These are phyloP conservation scores for Exophiala oligosperma DNA, from an alignment of 2,329 filamentous ascomycete species.

Conservation along the genomic window DNA sequence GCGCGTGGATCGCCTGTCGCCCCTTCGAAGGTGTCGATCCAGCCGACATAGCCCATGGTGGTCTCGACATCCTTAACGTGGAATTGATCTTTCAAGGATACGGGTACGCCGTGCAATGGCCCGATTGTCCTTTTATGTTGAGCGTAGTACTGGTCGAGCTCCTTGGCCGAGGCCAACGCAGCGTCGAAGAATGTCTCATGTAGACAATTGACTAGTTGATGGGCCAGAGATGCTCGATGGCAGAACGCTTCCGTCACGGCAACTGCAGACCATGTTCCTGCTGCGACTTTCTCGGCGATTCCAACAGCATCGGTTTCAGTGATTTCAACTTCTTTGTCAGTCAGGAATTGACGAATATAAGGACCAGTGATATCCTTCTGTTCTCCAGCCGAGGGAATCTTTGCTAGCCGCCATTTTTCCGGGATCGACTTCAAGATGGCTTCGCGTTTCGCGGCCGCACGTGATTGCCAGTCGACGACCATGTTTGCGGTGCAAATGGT, in stretches of 20 bases:
- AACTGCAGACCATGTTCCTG: conserved; percentile 57
- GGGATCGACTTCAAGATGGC: conserved; percentile 57
- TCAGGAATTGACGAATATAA: conserved; percentile 59
- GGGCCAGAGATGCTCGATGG: conserved; percentile 57
- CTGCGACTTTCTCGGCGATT: conserved; percentile 55
- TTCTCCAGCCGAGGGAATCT: conserved; percentile 50
- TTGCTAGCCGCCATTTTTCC: conserved; percentile 54
- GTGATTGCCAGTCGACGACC: conserved; percentile 47
- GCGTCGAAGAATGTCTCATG: conserved; percentile 57
- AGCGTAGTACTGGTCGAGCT: conserved; percentile 49
- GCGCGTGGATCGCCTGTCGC: conserved; percentile 52
- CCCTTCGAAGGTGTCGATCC: conserved; percentile 63
- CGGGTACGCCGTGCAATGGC: conserved; percentile 63
- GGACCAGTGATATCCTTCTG: conserved; percentile 57
- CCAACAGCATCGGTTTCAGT: conserved; percentile 61
- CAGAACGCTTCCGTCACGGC: conserved; percentile 59
- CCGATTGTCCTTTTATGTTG: conserved; percentile 50
- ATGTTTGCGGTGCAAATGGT: neutral
- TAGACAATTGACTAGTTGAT: conserved; percentile 58
- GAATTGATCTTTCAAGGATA: conserved; percentile 55
- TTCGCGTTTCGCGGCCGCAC: conserved; percentile 55
- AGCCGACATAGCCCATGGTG: conserved; percentile 66
- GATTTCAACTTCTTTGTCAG: conserved; percentile 56
- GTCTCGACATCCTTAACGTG: conserved; percentile 52
- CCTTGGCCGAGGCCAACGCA: conserved; percentile 50